Base-by-base conservation (phyloP, 805 yeast genomes). In the Candida awuae region DNA sequence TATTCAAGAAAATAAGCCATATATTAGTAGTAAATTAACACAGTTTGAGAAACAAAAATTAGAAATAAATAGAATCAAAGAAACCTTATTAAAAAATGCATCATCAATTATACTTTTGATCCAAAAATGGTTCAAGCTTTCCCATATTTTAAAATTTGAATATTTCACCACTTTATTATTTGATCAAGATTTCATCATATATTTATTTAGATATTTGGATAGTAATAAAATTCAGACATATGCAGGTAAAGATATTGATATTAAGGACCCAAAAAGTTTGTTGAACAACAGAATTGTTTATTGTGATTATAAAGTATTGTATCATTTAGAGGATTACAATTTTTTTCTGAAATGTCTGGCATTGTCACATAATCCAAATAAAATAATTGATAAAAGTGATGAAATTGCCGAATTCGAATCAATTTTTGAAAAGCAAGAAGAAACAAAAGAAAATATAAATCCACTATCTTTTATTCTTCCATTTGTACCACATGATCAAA, bases 61-160 rank as follows among this genome's bases (percentile, higher is more conserved):
- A 16, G 87, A 80, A 47, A 63, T 77, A 2, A 44, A 66, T 5
- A 68, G 80, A 45, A 63, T 73, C n/a, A 80, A 79, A 46, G 90
- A 83, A 49, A 60, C 75, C 3, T 63, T 79, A 1, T 51, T 80
- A 37, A 81, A 78, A 47, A 72, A 80, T 4, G 62, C 80, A 2
- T 65, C 80, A 0, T 72, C 73, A 2, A 68, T 77, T 1, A 39
- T 85, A 1, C 49, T 62, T 9, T 49, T 74, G 16, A 53, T 92
- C 16, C 54, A 80, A 25, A 72, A 71, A 50, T 88, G 97, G 96
- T 80, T 84, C 55, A 84, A 83, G 53, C 56, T 70, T 8, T 80
- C 76, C 32, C 96, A 92, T 55, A 63, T 86, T 2, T 56, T 88
- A 46, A 88, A 90, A 56, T 79, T 71, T 55, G 94, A 86, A 55